phyloP scores from a whole-genome alignment of 495 filamentous ascomycete genomes.

The Cryomyces minteri region DNA sequence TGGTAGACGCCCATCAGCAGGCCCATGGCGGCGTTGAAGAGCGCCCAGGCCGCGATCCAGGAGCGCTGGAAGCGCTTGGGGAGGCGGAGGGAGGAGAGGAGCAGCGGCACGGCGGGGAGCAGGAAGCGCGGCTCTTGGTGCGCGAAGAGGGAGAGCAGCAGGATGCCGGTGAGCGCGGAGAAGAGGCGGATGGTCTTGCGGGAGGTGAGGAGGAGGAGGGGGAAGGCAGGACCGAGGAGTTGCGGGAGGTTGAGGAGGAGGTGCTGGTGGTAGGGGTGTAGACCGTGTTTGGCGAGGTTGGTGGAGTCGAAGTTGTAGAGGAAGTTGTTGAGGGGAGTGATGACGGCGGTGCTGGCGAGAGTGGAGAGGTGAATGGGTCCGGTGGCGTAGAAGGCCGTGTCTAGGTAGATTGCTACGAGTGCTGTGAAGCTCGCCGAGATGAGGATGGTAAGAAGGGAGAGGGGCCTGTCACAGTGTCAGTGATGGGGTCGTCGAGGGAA shows the following conservation, averaged over 20 bases:
- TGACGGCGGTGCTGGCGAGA: constrained; percentile 37
- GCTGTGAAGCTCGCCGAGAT: constrained; percentile 41
- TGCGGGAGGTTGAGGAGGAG: constrained; percentile 69
- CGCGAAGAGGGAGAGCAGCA: constrained; percentile 63
- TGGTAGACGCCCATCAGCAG: constrained; percentile 83
- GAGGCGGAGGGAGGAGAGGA: constrained; percentile 64
- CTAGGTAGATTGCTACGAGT: constrained; percentile 53
- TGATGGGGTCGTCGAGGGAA: background rate
- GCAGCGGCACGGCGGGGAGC: constrained; percentile 70
- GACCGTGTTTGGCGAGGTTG: constrained; percentile 76
- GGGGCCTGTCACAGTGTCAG: constrained; percentile 31
- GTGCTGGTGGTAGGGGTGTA: constrained; percentile 88
- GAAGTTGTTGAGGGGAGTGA: constrained; percentile 86
- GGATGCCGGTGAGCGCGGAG: constrained; percentile 66
- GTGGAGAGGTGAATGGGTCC: constrained; percentile 35
- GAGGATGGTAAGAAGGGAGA: constrained; percentile 42
- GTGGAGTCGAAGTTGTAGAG: constrained; percentile 58
- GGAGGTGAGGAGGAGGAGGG: constrained; percentile 40
- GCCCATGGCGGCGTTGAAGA: constrained; percentile 66
- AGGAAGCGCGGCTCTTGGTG: constrained; percentile 96
- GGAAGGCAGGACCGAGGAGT: constrained; percentile 72
- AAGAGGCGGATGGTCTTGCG: constrained; percentile 34
- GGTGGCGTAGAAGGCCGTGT: constrained; percentile 62
- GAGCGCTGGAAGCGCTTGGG: constrained; percentile 31
- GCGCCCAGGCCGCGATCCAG: constrained; percentile 55